Evolutionary conservation across 2,329 filamentous ascomycete genomes (phyloP).

Genomic region (Cordyceps farinosa): DNA sequence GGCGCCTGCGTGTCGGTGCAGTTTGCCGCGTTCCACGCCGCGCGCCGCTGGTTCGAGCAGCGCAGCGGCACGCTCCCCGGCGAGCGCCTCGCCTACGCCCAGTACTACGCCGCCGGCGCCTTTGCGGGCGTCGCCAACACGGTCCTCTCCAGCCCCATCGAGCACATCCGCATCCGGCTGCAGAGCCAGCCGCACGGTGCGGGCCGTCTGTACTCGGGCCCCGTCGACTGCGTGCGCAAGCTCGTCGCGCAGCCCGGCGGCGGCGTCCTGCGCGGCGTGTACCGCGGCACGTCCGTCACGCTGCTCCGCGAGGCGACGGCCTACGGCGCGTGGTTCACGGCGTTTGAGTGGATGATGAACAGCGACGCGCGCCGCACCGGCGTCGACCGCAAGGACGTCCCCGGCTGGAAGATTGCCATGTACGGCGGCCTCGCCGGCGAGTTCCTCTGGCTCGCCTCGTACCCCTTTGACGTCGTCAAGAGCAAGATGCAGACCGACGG

Average conservation of each 20-base stretch:
- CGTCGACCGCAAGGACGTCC: constrained; percentile 71
- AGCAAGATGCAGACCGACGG: constrained; percentile 99
- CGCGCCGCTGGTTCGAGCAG: constrained; percentile 78
- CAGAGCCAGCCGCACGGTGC: constrained; percentile 94
- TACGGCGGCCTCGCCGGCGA: constrained; percentile 95
- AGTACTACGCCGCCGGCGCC: constrained; percentile 88
- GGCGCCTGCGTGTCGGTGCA: constrained; percentile 98
- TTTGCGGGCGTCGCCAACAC: constrained; percentile 92
- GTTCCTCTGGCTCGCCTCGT: constrained; percentile 87
- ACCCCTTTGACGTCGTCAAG: constrained; percentile 97
- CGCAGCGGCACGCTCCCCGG: constrained; percentile 62
- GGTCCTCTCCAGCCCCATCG: constrained; percentile 83
- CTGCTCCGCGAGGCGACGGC: constrained; percentile 86
- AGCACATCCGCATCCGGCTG: constrained; percentile 92
- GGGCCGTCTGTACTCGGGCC: constrained; percentile 73
- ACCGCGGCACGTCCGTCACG: constrained; percentile 84
- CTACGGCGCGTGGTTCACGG: constrained; percentile 92
- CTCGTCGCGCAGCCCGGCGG: constrained; percentile 54
- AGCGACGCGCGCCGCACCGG: constrained; percentile 74
- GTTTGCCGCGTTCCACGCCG: constrained; percentile 94
- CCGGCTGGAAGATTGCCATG: constrained; percentile 79
- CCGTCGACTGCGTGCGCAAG: constrained; percentile 86
- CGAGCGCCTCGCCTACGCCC: constrained; percentile 63
- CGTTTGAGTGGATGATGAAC: constrained; percentile 97
- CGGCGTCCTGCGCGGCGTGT: constrained; percentile 68